Conservation (phyloP, 2,329 filamentous ascomycete genomes). For the Bertia moriformis region DNA sequence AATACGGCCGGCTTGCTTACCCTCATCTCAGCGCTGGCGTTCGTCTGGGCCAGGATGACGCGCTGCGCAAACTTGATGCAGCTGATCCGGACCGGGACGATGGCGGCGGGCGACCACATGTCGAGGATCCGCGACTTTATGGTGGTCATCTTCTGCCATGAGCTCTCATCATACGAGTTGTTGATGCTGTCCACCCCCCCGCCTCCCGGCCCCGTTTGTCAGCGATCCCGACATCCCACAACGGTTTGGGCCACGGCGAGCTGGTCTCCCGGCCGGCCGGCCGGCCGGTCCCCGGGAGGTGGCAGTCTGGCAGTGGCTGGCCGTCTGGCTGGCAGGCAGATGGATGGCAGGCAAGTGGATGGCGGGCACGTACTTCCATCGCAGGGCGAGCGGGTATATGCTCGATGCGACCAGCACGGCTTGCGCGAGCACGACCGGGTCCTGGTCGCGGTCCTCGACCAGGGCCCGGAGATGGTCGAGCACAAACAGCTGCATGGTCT, state of each 20-base stretch:
- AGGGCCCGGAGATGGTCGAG: conserved; percentile 36
- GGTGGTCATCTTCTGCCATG: conserved; percentile 75
- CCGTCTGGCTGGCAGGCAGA: neutral
- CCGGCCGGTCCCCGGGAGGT: too few species aligned
- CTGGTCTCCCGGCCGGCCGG: too few species aligned
- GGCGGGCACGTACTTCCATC: conserved; percentile 69
- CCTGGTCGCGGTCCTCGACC: conserved; percentile 30
- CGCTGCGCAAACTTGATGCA: conserved; percentile 96
- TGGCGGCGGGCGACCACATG: conserved; percentile 73
- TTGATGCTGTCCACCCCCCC: too few species aligned
- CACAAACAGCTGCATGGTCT: conserved; percentile 32
- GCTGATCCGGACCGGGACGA: conserved; percentile 68
- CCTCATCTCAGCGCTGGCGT: conserved; percentile 45
- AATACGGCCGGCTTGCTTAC: neutral
- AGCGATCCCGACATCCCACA: conserved; percentile 3
- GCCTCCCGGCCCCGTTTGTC: too few species aligned
- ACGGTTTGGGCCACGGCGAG: too few species aligned
- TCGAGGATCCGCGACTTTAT: conserved; percentile 82
- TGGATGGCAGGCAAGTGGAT: too few species aligned
- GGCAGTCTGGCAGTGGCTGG: neutral
- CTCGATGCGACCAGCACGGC: conserved; percentile 76
- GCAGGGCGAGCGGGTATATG: conserved; percentile 81
- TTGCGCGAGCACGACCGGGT: conserved; percentile 44
- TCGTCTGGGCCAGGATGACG: conserved; percentile 80
- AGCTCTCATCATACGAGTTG: conserved; percentile 67